These are phyloP conservation scores for Kalmanozyma brasiliensis DNA, from an alignment of 1,284 basidiomycete genomes.

Conservation along the genomic window DNA sequence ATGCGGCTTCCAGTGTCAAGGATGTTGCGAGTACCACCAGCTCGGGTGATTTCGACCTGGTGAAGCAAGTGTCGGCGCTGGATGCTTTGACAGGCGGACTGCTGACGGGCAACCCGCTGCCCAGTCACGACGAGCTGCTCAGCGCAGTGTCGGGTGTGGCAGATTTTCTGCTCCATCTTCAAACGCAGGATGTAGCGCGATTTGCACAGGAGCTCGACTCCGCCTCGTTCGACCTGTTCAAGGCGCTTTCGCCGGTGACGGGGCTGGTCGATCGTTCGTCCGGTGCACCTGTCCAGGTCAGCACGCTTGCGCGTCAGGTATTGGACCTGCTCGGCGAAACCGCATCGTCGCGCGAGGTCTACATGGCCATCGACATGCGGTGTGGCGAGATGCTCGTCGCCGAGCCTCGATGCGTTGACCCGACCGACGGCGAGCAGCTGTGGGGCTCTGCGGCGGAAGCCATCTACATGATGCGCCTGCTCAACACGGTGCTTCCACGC, in stretches of 20 bases:
- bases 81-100: conserved; percentile 5
- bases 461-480: conserved; percentile 33
- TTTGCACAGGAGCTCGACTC: conserved; percentile 46
- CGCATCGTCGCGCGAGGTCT: conserved; percentile 56
- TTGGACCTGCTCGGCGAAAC: conserved; percentile 40
- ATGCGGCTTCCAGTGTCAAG: background rate
- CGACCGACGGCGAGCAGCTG: conserved; percentile 2
- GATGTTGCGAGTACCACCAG: background rate
- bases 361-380: conserved; percentile 56
- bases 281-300: conserved; percentile 14
- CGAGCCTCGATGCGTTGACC: conserved; percentile 3
- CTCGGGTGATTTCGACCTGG: conserved; percentile 12
- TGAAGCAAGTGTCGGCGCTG: conserved; percentile 9
- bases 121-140: conserved; percentile 11
- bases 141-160: conserved; percentile 19
- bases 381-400: conserved; percentile 40
- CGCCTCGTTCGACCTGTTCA: conserved; percentile 52
- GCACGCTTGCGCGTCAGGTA: conserved; percentile 21
- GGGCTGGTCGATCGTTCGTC: conserved; percentile 28
- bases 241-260: conserved; percentile 43
- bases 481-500: conserved; percentile 45
- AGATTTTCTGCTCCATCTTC: conserved; percentile 14
- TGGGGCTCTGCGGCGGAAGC: conserved; percentile 28
- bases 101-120: conserved; percentile 15
- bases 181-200: conserved; percentile 16